Base-by-base conservation (phyloP, 257 asterid species). In the Forsythia suspensa region DNA sequence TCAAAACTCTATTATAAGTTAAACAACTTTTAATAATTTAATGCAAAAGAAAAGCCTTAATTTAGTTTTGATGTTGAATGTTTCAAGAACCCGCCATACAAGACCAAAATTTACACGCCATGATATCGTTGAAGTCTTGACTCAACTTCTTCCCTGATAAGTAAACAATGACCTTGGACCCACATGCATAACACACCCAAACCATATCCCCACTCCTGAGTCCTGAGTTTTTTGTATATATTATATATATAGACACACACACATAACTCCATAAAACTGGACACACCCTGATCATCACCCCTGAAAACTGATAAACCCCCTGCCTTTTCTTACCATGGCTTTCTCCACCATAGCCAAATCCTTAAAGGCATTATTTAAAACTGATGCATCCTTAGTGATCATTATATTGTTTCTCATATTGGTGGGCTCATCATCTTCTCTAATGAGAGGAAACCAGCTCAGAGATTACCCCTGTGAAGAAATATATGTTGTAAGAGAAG, bases 401-500 rank as follows among this genome's bases (percentile, higher is more conserved):
- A 21, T 24, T 29, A 9, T 63, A 9, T 39, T 63, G 40, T 11
- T 24, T 63, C 39, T 24, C 18, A 4, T 63, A 63, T 63, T 63
- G 38, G 38, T 63, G 16, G 16, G 6, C 8, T 63, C 40, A 63
- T 21, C 70, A 29, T 29, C 70, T 29, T 63, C 70, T 24, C 39
- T 63, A n/a, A 1, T 24, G 70, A 63, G 40, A 63, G 12, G 12
- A 8, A 24, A 63, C 40, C 70, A 63, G 70, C 70, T 29, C 7
- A 63, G 29, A 4, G 38, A 63, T n/a, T 63, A 2, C 40, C 40
- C 70, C 70, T 63, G 70, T n/a, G 70, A 63, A 16, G 70, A 63
- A 24, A 63, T 63, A 18, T 63, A 63, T 29, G 70, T 63, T 63
- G 70, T 63, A 63, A 63, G 70, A 63, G 70, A 63, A 63, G 70